Percentiles rank a stretch among this genome's conserved stretches.
phyloP scores from a whole-genome alignment of 257 asterid genomes.

The Solanum megistacrolobum region DNA sequence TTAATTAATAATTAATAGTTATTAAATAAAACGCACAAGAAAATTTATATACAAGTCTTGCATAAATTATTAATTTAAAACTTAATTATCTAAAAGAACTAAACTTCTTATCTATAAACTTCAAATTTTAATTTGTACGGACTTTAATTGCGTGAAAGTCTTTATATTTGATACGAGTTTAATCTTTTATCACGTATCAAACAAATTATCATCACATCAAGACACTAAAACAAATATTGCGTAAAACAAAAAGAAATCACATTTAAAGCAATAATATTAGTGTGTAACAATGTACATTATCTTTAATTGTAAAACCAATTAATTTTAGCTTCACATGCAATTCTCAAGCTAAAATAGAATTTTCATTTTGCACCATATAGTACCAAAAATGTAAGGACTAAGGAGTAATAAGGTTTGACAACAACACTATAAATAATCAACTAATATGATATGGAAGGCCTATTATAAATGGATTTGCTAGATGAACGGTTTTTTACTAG shows the following conservation, averaged over 20 bases:
- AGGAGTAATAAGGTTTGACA: not conserved
- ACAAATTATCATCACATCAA: not conserved
- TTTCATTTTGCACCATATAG: not conserved
- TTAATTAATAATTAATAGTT: not conserved
- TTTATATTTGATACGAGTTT: not conserved
- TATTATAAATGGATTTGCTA: no score
- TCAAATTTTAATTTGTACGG: not conserved
- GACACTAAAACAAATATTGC: not conserved
- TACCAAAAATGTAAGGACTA: not conserved
- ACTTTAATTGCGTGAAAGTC: not conserved
- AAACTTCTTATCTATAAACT: not conserved
- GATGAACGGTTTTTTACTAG: not conserved
- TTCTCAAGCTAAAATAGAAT: not conserved
- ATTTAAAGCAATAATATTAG: not conserved
- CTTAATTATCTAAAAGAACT: not conserved
- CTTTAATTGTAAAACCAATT: not conserved
- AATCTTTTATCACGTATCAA: not conserved
- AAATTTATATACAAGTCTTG: not conserved
- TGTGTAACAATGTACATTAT: not conserved
- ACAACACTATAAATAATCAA: not conserved
- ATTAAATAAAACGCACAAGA: not conserved
- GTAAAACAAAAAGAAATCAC: not conserved
- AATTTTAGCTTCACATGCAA: not conserved
- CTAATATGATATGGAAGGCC: accelerated
- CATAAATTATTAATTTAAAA: not conserved